Evolutionary conservation across 2,329 filamentous ascomycete species (phyloP).

Genomic region (Exophiala dermatitidis): DNA sequence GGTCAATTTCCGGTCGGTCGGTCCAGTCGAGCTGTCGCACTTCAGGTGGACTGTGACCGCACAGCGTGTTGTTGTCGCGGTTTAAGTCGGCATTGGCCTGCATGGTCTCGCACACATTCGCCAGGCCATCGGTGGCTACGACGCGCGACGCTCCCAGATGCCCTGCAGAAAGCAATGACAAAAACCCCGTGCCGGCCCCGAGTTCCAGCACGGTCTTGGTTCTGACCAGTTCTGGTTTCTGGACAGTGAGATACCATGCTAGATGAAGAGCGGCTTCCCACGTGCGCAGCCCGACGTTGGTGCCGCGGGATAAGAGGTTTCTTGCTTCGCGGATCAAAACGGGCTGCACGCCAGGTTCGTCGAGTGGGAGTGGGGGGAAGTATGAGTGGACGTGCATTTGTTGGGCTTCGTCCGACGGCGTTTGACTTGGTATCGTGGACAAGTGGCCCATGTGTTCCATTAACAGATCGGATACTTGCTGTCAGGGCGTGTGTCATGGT

Average conservation of each 20-base stretch:
- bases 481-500: conserved; percentile 12
- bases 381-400: conserved; percentile 32
- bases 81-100: conserved; percentile 35
- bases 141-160: conserved; percentile 49
- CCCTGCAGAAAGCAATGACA: conserved; percentile 57
- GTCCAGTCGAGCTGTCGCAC: conserved; percentile 24
- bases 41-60: background rate
- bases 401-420: conserved; percentile 60
- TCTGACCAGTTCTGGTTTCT: conserved; percentile 41
- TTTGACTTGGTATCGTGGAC: conserved; percentile 56
- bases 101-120: conserved; percentile 36
- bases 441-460: conserved; percentile 62
- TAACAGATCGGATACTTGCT: conserved; percentile 80
- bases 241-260: conserved; percentile 50
- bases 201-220: conserved; percentile 56
- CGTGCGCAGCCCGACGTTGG: conserved; percentile 60
- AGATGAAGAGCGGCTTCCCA: conserved; percentile 64
- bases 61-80: conserved; percentile 13
- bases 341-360: conserved; percentile 10
- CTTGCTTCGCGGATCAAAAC: conserved; percentile 25
- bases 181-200: conserved; percentile 60
- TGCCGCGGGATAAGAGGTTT: conserved; percentile 29
- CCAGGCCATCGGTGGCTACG: conserved; percentile 57
- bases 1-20: conserved; percentile 16
- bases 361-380: conserved; percentile 17